Evolutionary conservation across 768 basidiomycete genomes (phyloP), one percentile per base, ranked within the genome.

Genomic region (Gymnopilus dilepis): DNA sequence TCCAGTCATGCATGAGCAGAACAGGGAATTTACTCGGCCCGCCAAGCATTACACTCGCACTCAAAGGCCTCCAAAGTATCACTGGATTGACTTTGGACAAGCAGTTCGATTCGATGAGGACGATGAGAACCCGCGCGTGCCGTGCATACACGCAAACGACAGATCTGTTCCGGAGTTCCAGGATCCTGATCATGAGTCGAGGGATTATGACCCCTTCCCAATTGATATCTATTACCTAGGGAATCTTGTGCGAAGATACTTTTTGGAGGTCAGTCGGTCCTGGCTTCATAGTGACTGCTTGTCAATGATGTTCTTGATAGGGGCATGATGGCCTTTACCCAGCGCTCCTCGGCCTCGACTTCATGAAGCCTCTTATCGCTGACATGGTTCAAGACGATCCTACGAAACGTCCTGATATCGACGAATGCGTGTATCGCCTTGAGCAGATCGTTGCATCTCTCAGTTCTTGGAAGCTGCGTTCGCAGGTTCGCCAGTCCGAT

Each of bases 1-100:
- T 45, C 42, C 56, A 11, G 9, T 55, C 6, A 19, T 28, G 1
- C 54, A 9, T 1, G 9, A 30, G 17, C 33, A 6, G 1, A 45
- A 22, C 8, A n/a, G 30, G 0, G 51, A 65, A 11, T 9, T 33
- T 3, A 55, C 30, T 1, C 26, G 56, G 24, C 5, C 11, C 1
- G 56, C 43, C 4, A 51, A 31, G n/a, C 42, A 37, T 19, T 61
- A 19, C 37, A 63, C 66, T 1, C 34, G 64, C 5, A 67, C 64
- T 0, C 38, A 65, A 31, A 51, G 57, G 6, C 64, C 50, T n/a
- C 51, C 56, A 7, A 58, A 50, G 33, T 67, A 67, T 47, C 63
- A 61, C 56, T 47, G 65, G 26, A 63, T 65, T 33, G 66, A 65
- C 45, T 67, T 61, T 50, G 61, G 64, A 0, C 30, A 56, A 21